Evolutionary conservation across 2,329 filamentous ascomycete species (phyloP).

Genomic region (Taxawa tesnikishii): DNA sequence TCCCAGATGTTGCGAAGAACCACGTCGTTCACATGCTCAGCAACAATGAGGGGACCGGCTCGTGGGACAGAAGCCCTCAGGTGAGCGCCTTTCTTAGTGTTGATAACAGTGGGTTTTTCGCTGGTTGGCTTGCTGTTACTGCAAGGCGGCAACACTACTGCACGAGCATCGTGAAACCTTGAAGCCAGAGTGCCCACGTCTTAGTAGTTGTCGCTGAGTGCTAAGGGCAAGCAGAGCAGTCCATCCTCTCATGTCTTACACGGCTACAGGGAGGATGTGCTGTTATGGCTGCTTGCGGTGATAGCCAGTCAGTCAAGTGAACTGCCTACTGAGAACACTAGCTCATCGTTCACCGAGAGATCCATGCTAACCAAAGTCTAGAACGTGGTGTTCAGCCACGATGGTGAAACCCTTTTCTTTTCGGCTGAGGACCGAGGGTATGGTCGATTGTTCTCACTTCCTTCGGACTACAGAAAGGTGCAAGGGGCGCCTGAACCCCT

Average conservation of each 20-base stretch:
- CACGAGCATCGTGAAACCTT: too few relatives aligned
- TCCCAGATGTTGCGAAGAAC: slow-evolving; percentile 47
- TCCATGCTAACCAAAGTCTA: slow-evolving; percentile 3
- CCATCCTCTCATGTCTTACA: too few relatives aligned
- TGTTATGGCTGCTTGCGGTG: too few relatives aligned
- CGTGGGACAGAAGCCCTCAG: slow-evolving; percentile 49
- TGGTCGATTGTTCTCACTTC: slow-evolving; percentile 49
- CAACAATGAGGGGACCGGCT: slow-evolving; percentile 49
- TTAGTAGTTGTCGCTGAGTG: too few relatives aligned
- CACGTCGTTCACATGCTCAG: slow-evolving; percentile 47
- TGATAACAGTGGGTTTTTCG: neutral
- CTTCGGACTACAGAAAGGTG: slow-evolving; percentile 23
- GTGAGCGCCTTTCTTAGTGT: slow-evolving; percentile 13
- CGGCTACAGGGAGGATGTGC: too few relatives aligned
- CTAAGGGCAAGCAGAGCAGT: too few relatives aligned
- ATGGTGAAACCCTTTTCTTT: slow-evolving; percentile 55
- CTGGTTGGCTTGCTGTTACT: too few relatives aligned
- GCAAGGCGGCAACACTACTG: slow-evolving; percentile 1
- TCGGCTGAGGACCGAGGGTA: slow-evolving; percentile 59
- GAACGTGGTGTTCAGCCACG: slow-evolving; percentile 35
- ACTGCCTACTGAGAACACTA: too few relatives aligned
- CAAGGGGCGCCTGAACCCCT: slow-evolving; percentile 34
- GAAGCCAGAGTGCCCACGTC: too few relatives aligned
- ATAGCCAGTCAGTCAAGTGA: too few relatives aligned
- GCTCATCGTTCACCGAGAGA: too few relatives aligned